Percentiles rank a stretch among this genome's conserved stretches.
These are phyloP conservation scores for Alternaria sp. DNA, from an alignment of 2,329 filamentous ascomycete species.

Conservation along the genomic window DNA sequence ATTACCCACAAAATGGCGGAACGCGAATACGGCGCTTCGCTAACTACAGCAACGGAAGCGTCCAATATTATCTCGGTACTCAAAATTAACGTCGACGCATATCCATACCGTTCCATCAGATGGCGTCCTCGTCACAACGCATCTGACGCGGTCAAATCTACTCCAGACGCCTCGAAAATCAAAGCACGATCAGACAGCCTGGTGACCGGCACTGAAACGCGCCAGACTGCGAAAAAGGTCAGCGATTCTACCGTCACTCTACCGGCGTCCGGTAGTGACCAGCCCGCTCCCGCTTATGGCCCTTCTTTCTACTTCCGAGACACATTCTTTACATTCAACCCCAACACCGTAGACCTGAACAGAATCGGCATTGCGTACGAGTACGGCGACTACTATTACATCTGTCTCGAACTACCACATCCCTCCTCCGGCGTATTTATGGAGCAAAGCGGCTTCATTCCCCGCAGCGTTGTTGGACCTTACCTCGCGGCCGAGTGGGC, in stretches of 20 bases:
- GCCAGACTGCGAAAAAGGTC: neutral
- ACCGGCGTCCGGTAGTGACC: neutral
- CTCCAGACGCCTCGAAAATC: neutral
- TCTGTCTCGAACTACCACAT: neutral
- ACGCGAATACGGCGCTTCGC: neutral
- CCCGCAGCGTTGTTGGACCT: neutral
- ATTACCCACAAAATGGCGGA: neutral
- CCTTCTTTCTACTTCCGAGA: neutral
- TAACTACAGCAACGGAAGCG: neutral
- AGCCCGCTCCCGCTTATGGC: neutral
- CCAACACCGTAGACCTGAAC: conserved; percentile 1
- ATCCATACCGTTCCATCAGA: neutral
- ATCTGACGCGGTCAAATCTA: neutral
- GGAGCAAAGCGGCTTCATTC: neutral
- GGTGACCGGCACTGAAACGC: neutral
- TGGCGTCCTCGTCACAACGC: neutral
- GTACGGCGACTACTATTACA: neutral
- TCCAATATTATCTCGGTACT: neutral
- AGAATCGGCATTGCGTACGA: conserved; percentile 9
- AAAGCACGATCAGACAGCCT: neutral
- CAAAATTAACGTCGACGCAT: neutral
- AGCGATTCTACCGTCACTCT: neutral
- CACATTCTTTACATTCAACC: neutral
- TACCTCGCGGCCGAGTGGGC: conserved; percentile 3
- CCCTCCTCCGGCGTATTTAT: neutral